These are phyloP conservation scores for Acacia melanoxylon DNA, from an alignment of 306 rosid genomes.

Conservation along the genomic window DNA sequence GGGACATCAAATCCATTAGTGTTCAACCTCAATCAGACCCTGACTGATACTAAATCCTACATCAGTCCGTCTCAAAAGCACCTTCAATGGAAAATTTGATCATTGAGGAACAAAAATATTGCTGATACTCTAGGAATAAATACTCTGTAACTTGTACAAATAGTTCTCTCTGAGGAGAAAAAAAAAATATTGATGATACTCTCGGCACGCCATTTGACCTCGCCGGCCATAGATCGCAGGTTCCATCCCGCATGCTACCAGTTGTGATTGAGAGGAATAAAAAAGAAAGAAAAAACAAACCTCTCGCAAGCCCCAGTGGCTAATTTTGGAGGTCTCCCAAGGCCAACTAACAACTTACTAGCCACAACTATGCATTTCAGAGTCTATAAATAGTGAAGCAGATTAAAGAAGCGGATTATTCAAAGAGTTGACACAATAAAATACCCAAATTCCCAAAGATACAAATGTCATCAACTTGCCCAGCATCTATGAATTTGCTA, in stretches of 20 bases:
- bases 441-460: constrained; percentile 26
- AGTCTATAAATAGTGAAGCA: background rate
- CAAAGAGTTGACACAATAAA: constrained; percentile 27
- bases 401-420: background rate
- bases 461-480: constrained; percentile 33
- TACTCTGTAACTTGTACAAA: background rate
- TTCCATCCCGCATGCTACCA: background rate
- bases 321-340: background rate
- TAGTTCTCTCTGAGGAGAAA: background rate
- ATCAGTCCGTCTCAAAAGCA: background rate
- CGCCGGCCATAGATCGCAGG: background rate
- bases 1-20: background rate
- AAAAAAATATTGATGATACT: background rate
- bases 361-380: background rate
- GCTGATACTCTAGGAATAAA: background rate
- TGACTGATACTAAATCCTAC: background rate
- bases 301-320: background rate
- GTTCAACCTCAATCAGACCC: background rate
- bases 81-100: background rate
- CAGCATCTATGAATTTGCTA: constrained; percentile 35
- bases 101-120: background rate
- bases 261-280: background rate
- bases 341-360: background rate
- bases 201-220: background rate
- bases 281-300: background rate